Evolutionary conservation across 805 yeast species (phyloP), one percentile per base, ranked within the genome.

Genomic region (Metschnikowia anglica): DNA sequence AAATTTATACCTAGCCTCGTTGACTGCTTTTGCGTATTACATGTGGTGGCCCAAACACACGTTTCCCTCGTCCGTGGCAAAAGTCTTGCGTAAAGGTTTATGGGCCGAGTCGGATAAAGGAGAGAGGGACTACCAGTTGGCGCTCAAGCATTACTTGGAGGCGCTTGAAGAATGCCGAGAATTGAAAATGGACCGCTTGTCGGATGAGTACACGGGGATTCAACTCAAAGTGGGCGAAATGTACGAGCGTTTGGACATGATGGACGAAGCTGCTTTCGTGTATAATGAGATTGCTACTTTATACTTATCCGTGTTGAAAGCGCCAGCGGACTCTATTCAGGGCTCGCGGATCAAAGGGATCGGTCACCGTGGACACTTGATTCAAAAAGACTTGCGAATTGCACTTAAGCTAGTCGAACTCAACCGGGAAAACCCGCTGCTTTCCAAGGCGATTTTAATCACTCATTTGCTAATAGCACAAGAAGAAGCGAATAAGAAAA

Each of bases 121-220:
- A 12, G 76, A 77, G 16, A 69, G 71, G 37, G 85, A 86, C 58
- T 84, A 77, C 62, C 70, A 75, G 40, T 68, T 78, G 47, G 96
- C 97, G 0, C 67, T 88, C 46, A 74, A 76, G 44, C 72, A 75
- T 53, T 91, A 90, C 62, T 73, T 87, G 33, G 83, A 83, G 49
- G 96, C 96, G 0, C 65, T 89, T 20, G 72, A 79, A 21, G 74
- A 77, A 48, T 83, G 88, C 29, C 74, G 80, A 27, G 66, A 72
- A 20, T 63, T 79, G 34, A 73, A 72, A 0, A 60, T 88, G 65
- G 76, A 79, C 48, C 75, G 74, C 9, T 53, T 85, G 24, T 72
- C 80, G 43, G 93, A 88, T 56, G 91, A 86, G 56, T 90, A 86
- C 61, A 90, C 97, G 0, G 97, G 97, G 0, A 79, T 91, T 40